Evolutionary conservation across 345 rosid genomes (phyloP).

Genomic region (Lepidium didymum): DNA sequence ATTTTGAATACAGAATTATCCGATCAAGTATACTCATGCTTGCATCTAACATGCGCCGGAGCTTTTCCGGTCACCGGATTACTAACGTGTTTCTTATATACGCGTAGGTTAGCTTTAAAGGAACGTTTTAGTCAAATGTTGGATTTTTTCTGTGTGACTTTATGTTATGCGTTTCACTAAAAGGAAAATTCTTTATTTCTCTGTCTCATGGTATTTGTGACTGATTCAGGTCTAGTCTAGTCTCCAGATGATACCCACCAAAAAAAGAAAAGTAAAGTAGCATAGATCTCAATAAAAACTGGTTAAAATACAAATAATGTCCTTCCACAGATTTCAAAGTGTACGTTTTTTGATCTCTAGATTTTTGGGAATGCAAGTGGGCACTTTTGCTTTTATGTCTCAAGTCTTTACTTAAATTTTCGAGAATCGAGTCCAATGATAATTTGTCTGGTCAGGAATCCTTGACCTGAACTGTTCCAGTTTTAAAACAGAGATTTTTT

Average conservation of each 20-base stretch:
- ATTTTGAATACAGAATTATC: not conserved
- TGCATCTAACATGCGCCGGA: not conserved
- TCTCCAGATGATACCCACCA: constrained; percentile 17
- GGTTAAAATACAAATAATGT: not conserved
- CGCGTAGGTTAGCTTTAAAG: constrained; percentile 18
- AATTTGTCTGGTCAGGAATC: constrained; percentile 19
- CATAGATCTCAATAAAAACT: constrained; percentile 39
- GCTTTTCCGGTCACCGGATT: not conserved
- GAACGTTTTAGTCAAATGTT: constrained; percentile 16
- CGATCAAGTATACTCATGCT: not conserved
- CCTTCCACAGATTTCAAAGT: constrained; percentile 25
- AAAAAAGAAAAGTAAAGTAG: constrained; percentile 14
- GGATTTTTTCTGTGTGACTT: not conserved
- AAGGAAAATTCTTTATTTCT: constrained; percentile 13
- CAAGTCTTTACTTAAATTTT: not conserved
- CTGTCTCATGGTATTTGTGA: not conserved
- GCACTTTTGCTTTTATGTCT: constrained; percentile 29
- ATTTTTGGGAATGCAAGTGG: constrained; percentile 15
- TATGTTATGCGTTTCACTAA: not conserved
- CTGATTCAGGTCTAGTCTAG: constrained; percentile 15
- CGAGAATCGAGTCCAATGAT: constrained; percentile 26
- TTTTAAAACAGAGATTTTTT: not conserved
- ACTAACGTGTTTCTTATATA: constrained; percentile 12
- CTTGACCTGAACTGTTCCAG: not conserved
- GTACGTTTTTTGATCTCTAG: constrained; percentile 20